Evolutionary conservation across 768 basidiomycete species (phyloP).

Genomic region (Daedalea quercina): DNA sequence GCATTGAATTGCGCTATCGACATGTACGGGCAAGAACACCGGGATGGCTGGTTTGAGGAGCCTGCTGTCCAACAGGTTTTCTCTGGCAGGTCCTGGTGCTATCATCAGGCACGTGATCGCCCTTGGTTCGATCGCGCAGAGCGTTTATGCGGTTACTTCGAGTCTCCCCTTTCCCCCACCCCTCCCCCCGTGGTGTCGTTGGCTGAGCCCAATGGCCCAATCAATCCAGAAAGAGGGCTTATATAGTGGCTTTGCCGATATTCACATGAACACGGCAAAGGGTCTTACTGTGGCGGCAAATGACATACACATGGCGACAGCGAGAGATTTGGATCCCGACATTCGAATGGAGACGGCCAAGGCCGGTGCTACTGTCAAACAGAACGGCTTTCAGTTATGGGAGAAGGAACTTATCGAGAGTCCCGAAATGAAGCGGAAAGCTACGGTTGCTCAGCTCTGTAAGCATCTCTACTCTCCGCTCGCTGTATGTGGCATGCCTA

Average conservation of each 20-base stretch:
- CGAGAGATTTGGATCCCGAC: constrained; percentile 49
- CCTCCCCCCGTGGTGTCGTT: too few species aligned
- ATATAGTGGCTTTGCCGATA: constrained; percentile 32
- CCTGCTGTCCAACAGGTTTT: too few species aligned
- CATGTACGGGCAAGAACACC: too few species aligned
- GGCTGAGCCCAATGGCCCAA: too few species aligned
- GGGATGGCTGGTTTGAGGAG: too few species aligned
- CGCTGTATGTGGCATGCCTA: too few species aligned
- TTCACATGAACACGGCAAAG: constrained; percentile 79
- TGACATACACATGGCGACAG: constrained; percentile 60
- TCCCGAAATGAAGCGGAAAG: constrained; percentile 87
- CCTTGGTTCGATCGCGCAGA: too few species aligned
- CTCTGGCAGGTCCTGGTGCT: too few species aligned
- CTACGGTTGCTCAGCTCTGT: constrained; percentile 97
- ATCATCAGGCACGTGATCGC: too few species aligned
- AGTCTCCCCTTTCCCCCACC: too few species aligned
- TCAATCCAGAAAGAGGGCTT: not conserved
- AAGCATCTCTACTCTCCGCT: constrained; percentile 18
- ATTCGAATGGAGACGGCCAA: constrained; percentile 66
- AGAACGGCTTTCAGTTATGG: constrained; percentile 61
- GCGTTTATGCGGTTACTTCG: too few species aligned
- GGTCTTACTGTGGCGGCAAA: constrained; percentile 39
- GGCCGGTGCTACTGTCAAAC: constrained; percentile 46
- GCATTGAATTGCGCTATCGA: too few species aligned
- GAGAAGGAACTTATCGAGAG: constrained; percentile 81